Percentiles rank a stretch among this genome's conserved stretches.
Conservation (phyloP, 2,329 filamentous ascomycete species). For the Raffaelea ambrosiae region DNA sequence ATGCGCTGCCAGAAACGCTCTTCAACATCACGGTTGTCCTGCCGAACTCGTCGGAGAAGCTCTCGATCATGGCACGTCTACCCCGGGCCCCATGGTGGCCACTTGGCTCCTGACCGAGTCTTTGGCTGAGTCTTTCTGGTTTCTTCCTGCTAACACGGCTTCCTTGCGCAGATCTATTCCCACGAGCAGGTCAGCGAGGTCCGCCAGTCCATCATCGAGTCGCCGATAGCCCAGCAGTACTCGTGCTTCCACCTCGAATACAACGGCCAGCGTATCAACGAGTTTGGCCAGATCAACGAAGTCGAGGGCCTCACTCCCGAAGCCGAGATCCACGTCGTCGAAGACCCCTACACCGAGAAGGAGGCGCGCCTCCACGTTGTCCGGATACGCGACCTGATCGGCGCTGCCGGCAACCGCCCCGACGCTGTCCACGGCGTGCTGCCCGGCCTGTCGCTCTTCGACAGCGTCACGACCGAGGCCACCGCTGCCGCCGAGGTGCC, state of each 20-base stretch:
- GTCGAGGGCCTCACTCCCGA: slow-evolving; percentile 69
- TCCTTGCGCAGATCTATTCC: slow-evolving; percentile 59
- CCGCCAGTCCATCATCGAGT: slow-evolving; percentile 90
- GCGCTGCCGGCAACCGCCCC: slow-evolving; percentile 79
- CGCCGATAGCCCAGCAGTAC: slow-evolving; percentile 88
- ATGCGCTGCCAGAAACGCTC: slow-evolving; percentile 30
- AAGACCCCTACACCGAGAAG: slow-evolving; percentile 97
- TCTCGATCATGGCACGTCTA: slow-evolving; percentile 76
- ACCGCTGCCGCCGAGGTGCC: slow-evolving; percentile 26
- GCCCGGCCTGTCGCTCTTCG: slow-evolving; percentile 79
- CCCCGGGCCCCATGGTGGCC: no score
- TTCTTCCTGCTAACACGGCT: slow-evolving; percentile 4
- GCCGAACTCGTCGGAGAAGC: slow-evolving; percentile 68
- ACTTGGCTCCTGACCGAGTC: background rate
- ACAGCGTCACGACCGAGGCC: slow-evolving; percentile 53
- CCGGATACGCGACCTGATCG: slow-evolving; percentile 84
- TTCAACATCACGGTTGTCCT: slow-evolving; percentile 67
- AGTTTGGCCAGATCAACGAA: slow-evolving; percentile 87
- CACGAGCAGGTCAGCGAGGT: slow-evolving; percentile 98
- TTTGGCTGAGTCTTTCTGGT: background rate
- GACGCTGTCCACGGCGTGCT: slow-evolving; percentile 81
- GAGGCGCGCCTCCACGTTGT: slow-evolving; percentile 93
- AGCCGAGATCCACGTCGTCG: slow-evolving; percentile 71
- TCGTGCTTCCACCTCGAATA: slow-evolving; percentile 98
- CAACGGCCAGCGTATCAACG: slow-evolving; percentile 82